A percentile compares a stretch with the other conserved stretches of the same genome.
Conservation (phyloP, 257 asterid genomes). For the Fraxinus pennsylvanica region DNA sequence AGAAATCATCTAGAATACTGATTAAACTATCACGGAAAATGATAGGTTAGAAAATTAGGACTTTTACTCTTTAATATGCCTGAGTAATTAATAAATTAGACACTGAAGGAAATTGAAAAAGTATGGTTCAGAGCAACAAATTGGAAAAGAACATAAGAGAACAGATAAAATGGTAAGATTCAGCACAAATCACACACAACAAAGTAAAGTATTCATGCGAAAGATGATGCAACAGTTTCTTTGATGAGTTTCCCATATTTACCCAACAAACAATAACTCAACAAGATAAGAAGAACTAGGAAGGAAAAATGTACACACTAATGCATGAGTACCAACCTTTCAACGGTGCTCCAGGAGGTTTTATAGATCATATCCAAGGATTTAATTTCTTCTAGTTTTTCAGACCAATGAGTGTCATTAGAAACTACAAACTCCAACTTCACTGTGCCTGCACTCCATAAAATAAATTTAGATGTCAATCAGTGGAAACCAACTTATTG, state of each 20-base stretch:
- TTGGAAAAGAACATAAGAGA: neutral
- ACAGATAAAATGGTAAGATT: neutral
- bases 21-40: neutral
- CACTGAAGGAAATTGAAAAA: neutral
- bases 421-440: conserved; percentile 54
- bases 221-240: neutral
- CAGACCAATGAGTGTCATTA: conserved; percentile 57
- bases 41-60: neutral
- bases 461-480: conserved; percentile 18
- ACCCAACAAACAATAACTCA: conserved; percentile 7
- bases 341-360: conserved; percentile 50
- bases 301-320: conserved; percentile 4
- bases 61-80: neutral
- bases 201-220: neutral
- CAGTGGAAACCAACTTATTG: conserved; percentile 13
- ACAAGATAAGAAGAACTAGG: conserved; percentile 1
- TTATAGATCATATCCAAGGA: conserved; percentile 58
- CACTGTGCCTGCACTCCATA: conserved; percentile 40
- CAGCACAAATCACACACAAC: neutral
- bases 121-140: neutral
- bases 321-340: conserved; percentile 40
- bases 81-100: neutral
- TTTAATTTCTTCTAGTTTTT: conserved; percentile 55
- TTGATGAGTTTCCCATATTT: neutral
- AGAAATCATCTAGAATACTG: neutral